Evolutionary conservation across 306 rosid species (phyloP), one percentile per base, ranked within the genome.

Genomic region (Canavalia gladiata): DNA sequence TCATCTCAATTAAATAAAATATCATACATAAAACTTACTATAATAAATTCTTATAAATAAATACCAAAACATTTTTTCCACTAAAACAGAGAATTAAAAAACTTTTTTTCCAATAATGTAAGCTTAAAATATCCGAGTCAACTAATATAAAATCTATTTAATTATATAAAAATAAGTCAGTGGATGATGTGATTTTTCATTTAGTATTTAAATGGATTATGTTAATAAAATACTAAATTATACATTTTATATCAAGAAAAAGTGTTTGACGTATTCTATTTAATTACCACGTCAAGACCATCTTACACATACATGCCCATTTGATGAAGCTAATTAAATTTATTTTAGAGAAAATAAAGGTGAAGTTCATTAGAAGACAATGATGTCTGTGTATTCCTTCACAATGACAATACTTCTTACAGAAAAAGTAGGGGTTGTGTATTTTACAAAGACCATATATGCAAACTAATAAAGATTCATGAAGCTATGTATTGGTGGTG

Each of bases 221-320:
- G 6, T 5, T 37, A 39, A n/a, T 39, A 37, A 3, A 72, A 34
- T 5, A 58, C 42, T 43, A 43, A 58, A 58, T 41, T 58, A 57
- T 60, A 5, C 7, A 4, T 75, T 7, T 31, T n/a, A 10, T n/a
- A 46, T 60, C 33, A 75, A 35, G 37, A 52, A 25, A 43, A n/a
- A 41, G 56, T 6, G 5, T 57, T 74, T 59, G 57, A 31, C 69
- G 4, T 75, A 59, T 75, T 30, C 28, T 33, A 33, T 47, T 33
- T 12, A 43, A 62, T 47, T 18, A 28, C 41, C 9, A 76, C 31
- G 49, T 76, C 81, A 76, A 75, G 63, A 63, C 63, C 72, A 63
- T 62, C 80, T 59, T 46, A 46, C 49, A 30, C 59, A 60, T 46
- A 7, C 49, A 46, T 10, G 59, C 12, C 60, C 34, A 33, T 60